These are phyloP conservation scores for Oryza rufipogon DNA, from an alignment of 176 grass and related monocot genomes.

Conservation along the genomic window DNA sequence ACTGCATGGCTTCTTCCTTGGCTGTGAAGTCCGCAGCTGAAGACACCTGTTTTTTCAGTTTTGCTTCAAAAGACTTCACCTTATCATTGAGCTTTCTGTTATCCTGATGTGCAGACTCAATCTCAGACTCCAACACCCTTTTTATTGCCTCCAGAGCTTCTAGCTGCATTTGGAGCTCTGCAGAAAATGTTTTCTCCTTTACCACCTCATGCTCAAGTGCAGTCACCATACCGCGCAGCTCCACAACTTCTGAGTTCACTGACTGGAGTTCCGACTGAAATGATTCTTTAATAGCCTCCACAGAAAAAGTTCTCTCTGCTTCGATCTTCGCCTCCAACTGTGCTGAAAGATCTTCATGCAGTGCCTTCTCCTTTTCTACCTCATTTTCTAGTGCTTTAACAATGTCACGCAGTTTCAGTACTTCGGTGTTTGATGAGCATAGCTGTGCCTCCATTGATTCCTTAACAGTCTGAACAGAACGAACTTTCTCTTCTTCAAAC, in stretches of 20 bases:
- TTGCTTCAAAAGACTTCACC: conserved; percentile 56
- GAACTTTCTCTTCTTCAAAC: conserved; percentile 27
- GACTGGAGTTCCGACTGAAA: conserved; percentile 65
- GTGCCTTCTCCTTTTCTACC: conserved; percentile 60
- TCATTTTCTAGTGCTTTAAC: conserved; percentile 52
- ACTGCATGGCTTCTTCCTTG: conserved; percentile 53
- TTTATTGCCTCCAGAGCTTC: conserved; percentile 57
- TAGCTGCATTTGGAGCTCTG: conserved; percentile 63
- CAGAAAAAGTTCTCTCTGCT: conserved; percentile 39
- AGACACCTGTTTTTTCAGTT: conserved; percentile 56
- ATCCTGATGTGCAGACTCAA: conserved; percentile 53
- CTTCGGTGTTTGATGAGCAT: conserved; percentile 55
- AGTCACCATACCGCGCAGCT: conserved; percentile 49
- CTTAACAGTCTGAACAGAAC: conserved; percentile 48
- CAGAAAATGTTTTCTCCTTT: conserved; percentile 74
- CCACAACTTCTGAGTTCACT: conserved; percentile 53
- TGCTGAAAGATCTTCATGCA: conserved; percentile 54
- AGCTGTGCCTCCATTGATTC: conserved; percentile 63
- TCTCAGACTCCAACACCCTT: conserved; percentile 55
- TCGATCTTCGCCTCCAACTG: conserved; percentile 36
- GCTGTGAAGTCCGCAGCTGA: conserved; percentile 49
- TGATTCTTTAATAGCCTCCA: conserved; percentile 51
- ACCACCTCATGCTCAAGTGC: conserved; percentile 59
- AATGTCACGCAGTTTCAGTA: conserved; percentile 46
- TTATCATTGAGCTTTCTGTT: conserved; percentile 49